Conservation (phyloP, 2,329 filamentous ascomycete species). For the Ceratocystiopsis minuta region DNA sequence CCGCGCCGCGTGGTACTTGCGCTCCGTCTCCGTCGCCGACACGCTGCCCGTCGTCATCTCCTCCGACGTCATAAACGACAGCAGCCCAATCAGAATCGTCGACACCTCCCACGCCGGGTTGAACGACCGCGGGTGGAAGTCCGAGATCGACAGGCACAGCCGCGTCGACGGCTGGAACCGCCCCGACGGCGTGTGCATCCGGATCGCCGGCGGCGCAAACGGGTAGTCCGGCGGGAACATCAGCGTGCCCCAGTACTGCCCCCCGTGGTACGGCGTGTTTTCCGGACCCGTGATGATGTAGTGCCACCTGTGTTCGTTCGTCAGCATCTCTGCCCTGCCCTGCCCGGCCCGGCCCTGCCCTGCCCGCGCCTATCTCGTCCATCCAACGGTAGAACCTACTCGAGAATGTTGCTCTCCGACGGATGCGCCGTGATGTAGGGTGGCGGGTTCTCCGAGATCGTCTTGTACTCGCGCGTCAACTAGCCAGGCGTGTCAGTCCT, state of each 20-base stretch:
- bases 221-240: slow-evolving; percentile 94
- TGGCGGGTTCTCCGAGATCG: slow-evolving; percentile 55
- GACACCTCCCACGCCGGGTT: slow-evolving; percentile 97
- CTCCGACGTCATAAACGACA: slow-evolving; percentile 96
- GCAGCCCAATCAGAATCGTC: slow-evolving; percentile 81
- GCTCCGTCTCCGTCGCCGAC: slow-evolving; percentile 56
- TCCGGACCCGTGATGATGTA: slow-evolving; percentile 92
- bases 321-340: slow-evolving; percentile 4
- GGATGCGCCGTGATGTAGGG: slow-evolving; percentile 81
- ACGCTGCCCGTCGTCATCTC: slow-evolving; percentile 96
- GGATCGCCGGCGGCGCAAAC: slow-evolving; percentile 90
- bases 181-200: slow-evolving; percentile 95
- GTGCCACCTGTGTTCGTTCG: slow-evolving; percentile 47
- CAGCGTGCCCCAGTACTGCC: slow-evolving; percentile 96
- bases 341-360: too few species aligned
- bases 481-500: slow-evolving; percentile 11
- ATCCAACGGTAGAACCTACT: slow-evolving; percentile 31
- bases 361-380: too few species aligned
- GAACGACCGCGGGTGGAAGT: slow-evolving; percentile 96
- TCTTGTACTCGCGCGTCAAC: slow-evolving; percentile 46
- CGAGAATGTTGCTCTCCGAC: slow-evolving; percentile 78
- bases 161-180: slow-evolving; percentile 87
- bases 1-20: slow-evolving; percentile 56
- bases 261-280: slow-evolving; percentile 80
- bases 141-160: slow-evolving; percentile 86